Base-by-base conservation (phyloP, 495 filamentous ascomycete genomes). In the Diplogelasinospora grovesii region DNA sequence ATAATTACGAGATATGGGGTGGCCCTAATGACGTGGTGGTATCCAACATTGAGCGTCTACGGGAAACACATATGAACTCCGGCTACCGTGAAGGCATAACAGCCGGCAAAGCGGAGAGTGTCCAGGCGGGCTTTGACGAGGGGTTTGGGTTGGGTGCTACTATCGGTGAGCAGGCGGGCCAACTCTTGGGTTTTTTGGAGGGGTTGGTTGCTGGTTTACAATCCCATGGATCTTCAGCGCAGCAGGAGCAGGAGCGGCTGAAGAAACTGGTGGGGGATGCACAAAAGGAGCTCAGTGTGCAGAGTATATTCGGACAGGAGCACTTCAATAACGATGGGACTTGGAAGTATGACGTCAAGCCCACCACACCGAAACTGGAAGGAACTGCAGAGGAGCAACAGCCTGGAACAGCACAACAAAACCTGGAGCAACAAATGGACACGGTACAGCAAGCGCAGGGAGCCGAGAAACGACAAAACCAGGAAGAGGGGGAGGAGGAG, bases 21-120 rank as follows among this genome's bases (percentile, higher is more conserved):
- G n/a, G n/a, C n/a, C n/a, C n/a, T n/a, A n/a, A n/a, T n/a, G n/a
- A n/a, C n/a, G n/a, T n/a, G n/a, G n/a, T n/a, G n/a, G n/a, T n/a
- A n/a, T 83, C 81, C 28, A 86, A 92, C 49, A 71, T 88, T 35
- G 82, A 83, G n/a, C 75, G 81, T 36, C 74, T 93, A 10, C 78
- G 78, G 44, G 66, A 73, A 28, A 78, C 78, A 44, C 89, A 96
- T 60, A 71, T 75, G 23, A 95, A 81, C 6, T 78, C 83, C n/a
- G 90, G 92, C 35, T 97, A 96, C 64, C 81, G 90, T 43, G 86
- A 90, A 45, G 90, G 92, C 42, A 78, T 96, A 45, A 68, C 83
- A 3, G 52, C 56, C 3, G 82, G 81, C 14, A 96, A 95, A 59
- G 64, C 69, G 10, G 49, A 69, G 34, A 75, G 73, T 45, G 73